Conservation (phyloP, 139 green algal species). For the Pseudopediastrum boryanum region DNA sequence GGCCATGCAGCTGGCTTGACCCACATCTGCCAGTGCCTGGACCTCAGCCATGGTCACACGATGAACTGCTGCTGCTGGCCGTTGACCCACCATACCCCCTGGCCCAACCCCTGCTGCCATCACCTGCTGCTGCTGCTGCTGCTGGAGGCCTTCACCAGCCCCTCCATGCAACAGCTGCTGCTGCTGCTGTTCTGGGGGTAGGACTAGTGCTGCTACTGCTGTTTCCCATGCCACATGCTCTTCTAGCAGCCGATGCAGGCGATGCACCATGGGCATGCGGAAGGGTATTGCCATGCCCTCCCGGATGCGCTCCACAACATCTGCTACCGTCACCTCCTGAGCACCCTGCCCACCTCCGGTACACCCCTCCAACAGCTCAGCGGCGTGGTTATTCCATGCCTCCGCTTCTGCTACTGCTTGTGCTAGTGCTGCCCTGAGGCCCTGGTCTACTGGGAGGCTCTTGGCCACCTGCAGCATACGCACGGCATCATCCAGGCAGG, state of each 20-base stretch:
- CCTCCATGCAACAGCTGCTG: not conserved
- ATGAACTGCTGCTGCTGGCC: too few species aligned
- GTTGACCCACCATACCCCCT: not conserved
- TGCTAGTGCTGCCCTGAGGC: not conserved
- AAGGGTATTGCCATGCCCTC: conserved; percentile 20
- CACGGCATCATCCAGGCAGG: conserved; percentile 15
- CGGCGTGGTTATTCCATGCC: conserved; percentile 20
- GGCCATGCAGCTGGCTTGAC: not conserved
- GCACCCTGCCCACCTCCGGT: not conserved
- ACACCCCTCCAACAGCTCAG: conserved; percentile 17
- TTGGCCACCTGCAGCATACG: not conserved
- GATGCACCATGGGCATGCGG: not conserved
- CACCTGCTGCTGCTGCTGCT: not conserved
- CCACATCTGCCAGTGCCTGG: conserved; percentile 20
- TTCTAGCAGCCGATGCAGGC: not conserved
- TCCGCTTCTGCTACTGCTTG: conserved; percentile 22
- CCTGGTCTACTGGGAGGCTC: conserved; percentile 5
- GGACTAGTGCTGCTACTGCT: conserved; percentile 7
- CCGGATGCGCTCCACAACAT: not conserved
- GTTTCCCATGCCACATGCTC: conserved; percentile 10
- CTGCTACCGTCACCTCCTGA: not conserved
- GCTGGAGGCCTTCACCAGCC: not conserved
- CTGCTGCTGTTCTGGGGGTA: not conserved
- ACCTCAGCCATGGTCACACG: conserved; percentile 1
- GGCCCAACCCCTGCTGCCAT: too few species aligned